Evolutionary conservation across 2,329 filamentous ascomycete genomes (phyloP), one percentile per base, ranked within the genome.

Genomic region (Colletotrichum melonis): DNA sequence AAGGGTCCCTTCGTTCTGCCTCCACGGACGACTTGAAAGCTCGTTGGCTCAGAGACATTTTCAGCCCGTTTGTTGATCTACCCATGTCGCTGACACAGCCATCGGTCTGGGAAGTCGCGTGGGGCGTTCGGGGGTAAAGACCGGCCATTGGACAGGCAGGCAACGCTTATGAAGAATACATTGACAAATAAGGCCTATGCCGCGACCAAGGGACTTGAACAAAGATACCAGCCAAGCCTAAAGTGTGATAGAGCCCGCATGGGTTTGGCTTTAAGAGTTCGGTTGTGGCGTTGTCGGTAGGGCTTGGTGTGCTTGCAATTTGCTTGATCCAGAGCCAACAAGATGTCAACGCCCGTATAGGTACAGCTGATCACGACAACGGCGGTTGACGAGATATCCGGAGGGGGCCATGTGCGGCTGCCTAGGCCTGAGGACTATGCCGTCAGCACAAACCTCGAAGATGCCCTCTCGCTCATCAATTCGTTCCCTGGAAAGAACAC

Each of bases 251-350:
- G 59, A 28, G 58, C 19, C 24, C 28, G 52, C 52, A 64, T 68
- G 66, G 66, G 5, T 56, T 26, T 63, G 52, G 32, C 35, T 46
- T 54, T 22, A 30, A n/a, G 22, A 46, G 30, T 19, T 6, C 58
- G 66, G 66, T 54, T 63, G 66, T 69, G 66, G 66, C 66, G 66
- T 63, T 49, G 11, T n/a, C 16, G 46, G 54, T 67, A 58, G 54
- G 52, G 35, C 67, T 64, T 64, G 52, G 32, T 19, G 24, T 52
- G 24, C 59, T 58, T 58, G n/a, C 59, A 24, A 16, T 63, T 49
- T 26, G 22, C 19, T 32, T 58, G 9, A 58, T 46, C 35, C n/a
- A 12, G 54, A 32, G 19, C 65, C 65, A 38, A 30, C 30, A 16
- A 28, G 24, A 16, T 28, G 24, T 22, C 16, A 11, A 42, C 11